Base-by-base conservation (phyloP, 768 basidiomycete genomes). In the Psilocybe subaeruginosa region DNA sequence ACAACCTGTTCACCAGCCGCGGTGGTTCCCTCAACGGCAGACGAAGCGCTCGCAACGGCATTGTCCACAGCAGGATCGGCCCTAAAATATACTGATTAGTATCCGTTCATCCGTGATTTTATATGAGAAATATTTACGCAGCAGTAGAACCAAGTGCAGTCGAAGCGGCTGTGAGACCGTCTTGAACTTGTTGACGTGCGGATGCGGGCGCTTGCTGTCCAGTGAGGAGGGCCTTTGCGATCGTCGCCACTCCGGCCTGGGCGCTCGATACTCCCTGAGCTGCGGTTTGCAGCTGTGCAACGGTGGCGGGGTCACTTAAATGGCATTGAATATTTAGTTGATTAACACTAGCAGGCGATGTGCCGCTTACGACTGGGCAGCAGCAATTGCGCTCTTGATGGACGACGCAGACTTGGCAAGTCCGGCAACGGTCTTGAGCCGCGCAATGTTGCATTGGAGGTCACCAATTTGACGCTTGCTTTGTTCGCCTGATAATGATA, bases 181-280 rank as follows among this genome's bases (percentile, higher is more conserved):
- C 48, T 27, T 27, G 49, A 1, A 66, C 65, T 31, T 66, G 59
- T 14, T 63, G 55, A 31, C 65, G 59, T 19, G 59, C 65, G 7
- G 58, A 56, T 1, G 62, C 65, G 1, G 65, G 65, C 1, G 65
- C 62, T n/a, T 47, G 48, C 46, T 66, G 62, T 37, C 62, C 62
- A 17, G 65, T 63, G 3, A 66, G 31, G 14, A 66, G 56, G 3
- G 65, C 62, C 14, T 37, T 51, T 1, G 62, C 62, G 39, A 66
- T 66, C 9, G 62, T 66, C 23, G 45, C 58, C 6, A 66, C 62
- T 3, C 65, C 65, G 12, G 53, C 43, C 9, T 54, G 49, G 12
- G 65, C 65, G 35, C 48, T 63, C n/a, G 52, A 23, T 3, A 66
- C 35, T 23, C 62, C 65, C 7, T 37, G 47, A 11, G 60, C 53